Conservation (phyloP, 148 eudicot genomes). For the Diospyros kaki region DNA sequence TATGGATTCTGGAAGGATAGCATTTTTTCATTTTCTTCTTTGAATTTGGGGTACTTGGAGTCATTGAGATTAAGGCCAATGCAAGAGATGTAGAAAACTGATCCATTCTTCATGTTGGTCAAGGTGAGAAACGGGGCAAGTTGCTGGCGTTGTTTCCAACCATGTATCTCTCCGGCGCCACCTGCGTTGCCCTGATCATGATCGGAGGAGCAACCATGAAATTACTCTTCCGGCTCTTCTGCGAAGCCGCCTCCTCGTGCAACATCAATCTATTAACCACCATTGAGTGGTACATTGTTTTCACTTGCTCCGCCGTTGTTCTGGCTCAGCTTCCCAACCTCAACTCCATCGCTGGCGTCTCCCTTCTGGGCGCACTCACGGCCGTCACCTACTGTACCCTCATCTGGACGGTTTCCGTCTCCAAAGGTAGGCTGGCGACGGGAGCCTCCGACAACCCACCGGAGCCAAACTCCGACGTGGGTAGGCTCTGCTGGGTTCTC, state of each 20-base stretch:
- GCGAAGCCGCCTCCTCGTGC: constrained; percentile 21
- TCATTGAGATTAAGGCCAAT: neutral
- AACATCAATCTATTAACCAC: constrained; percentile 24
- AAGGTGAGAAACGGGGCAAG: constrained; percentile 74
- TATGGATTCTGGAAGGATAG: too few species aligned
- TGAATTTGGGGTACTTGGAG: too few species aligned
- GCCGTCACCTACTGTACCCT: constrained; percentile 59
- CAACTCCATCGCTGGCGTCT: constrained; percentile 72
- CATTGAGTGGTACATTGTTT: constrained; percentile 62
- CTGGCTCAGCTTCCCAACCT: constrained; percentile 81
- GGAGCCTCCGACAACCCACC: constrained; percentile 29
- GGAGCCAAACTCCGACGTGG: constrained; percentile 22
- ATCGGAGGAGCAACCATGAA: constrained; percentile 60
- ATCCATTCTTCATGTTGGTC: neutral
- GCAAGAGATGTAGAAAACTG: neutral
- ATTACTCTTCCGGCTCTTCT: constrained; percentile 37
- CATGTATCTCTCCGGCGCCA: constrained; percentile 83
- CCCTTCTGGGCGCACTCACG: constrained; percentile 61
- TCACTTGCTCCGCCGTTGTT: constrained; percentile 49
- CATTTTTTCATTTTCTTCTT: too few species aligned
- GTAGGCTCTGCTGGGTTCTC: constrained; percentile 35
- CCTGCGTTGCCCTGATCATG: constrained; percentile 69
- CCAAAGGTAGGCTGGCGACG: constrained; percentile 33
- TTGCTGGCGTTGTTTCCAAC: constrained; percentile 61
- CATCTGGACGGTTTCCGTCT: constrained; percentile 52